Base-by-base conservation (phyloP, 257 asterid species). In the Nicotiana obtusifolia region DNA sequence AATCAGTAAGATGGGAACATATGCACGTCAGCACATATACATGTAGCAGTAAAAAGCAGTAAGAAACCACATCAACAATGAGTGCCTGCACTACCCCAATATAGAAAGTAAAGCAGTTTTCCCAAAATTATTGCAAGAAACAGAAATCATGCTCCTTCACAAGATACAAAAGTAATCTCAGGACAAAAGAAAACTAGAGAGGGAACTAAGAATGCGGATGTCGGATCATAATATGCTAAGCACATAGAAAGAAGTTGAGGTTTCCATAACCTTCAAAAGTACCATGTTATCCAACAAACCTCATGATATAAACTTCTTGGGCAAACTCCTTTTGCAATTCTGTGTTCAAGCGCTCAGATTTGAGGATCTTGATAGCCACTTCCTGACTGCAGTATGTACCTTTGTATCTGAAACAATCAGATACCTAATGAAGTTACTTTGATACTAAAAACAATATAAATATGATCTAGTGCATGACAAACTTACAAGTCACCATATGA, bases 301-400 rank as follows among this genome's bases (percentile, higher is more conserved):
- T 95, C 98, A 95, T 93, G 86, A 95, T 95, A 85, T 91, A 95
- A 65, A 93, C 99, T 90, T 95, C 99, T 85, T 95, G 99, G 20
- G 96, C 97, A 67, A 95, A 95, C 91, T 95, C 99, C 84, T 90
- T 94, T 88, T 93, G 97, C 86, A 95, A 86, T 84, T 93, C 98
- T 14, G 91, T 76, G 83, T 91, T 92, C 85, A 91, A 79, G 64
- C 96, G 92, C 82, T 95, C 99, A n/a, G 98, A 85, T 89, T 95
- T 95, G 86, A 95, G 96, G 87, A 95, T 91, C 89, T 95, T 95
- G 84, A 95, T 92, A 85, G 99, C 99, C 65, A 95, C 97, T 81
- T 95, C 99, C 86, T 95, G 99, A 84, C 97, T 90, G 57, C 92
- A 88, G 85, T 93, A 95, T 52, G 91, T 89, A 71, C 95, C 99